Evolutionary conservation across 352 stramenopile species (phyloP).

Genomic region (Globisporangium sylvaticum): DNA sequence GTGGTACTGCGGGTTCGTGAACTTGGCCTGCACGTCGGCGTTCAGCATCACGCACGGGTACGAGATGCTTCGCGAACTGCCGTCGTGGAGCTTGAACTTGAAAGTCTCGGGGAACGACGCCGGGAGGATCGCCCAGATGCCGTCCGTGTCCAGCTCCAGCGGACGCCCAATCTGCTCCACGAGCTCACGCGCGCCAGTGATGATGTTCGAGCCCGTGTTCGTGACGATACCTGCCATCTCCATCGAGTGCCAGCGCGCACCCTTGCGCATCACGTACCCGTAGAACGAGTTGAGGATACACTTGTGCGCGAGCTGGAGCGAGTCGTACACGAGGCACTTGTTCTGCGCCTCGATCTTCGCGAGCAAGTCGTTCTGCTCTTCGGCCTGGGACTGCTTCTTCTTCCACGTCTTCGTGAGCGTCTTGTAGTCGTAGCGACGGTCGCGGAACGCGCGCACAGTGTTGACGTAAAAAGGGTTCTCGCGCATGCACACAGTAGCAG

Average conservation of each 20-base stretch:
- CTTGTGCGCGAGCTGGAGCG: conserved; percentile 99
- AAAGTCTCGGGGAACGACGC: conserved; percentile 98
- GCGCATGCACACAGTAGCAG: conserved; percentile 97
- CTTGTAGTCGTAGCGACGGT: conserved; percentile 99
- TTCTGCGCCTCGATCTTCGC: conserved; percentile 86
- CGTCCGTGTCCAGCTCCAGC: conserved; percentile 99
- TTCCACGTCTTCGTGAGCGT: conserved; percentile 96
- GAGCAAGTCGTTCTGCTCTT: conserved; percentile 78
- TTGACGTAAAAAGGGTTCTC: conserved; percentile 99
- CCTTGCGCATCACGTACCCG: conserved; percentile 99
- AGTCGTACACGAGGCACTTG: conserved; percentile 95
- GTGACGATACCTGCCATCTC: conserved; percentile 99
- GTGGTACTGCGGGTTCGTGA: conserved; percentile 97
- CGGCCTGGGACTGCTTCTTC: conserved; percentile 68
- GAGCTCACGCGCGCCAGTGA: conserved; percentile 92
- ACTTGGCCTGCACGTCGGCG: conserved; percentile 96
- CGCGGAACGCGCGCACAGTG: conserved; percentile 98
- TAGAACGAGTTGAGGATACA: conserved; percentile 99
- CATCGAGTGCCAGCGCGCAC: conserved; percentile 98
- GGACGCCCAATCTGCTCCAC: conserved; percentile 95
- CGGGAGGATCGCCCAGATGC: conserved; percentile 99
- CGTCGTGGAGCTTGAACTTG: conserved; percentile 80
- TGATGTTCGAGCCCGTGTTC: conserved; percentile 97
- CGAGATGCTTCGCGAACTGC: conserved; percentile 86
- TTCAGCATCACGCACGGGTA: conserved; percentile 99